Evolutionary conservation across 2,329 filamentous ascomycete genomes (phyloP).

Genomic region (Colletotrichum sojae): DNA sequence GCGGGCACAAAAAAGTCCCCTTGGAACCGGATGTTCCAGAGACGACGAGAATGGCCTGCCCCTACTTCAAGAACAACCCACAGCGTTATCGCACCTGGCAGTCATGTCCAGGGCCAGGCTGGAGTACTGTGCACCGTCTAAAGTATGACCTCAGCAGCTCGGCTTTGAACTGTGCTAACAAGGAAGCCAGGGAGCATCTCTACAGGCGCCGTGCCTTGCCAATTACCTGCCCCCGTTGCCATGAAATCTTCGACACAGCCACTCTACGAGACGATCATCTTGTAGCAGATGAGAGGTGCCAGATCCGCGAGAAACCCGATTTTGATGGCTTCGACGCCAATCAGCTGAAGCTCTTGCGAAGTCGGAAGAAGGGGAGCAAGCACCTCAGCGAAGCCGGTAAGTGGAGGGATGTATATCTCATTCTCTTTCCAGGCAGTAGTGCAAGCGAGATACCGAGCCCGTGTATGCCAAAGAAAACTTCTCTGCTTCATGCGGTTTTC

Average conservation of each 20-base stretch:
- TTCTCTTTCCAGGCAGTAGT: background rate
- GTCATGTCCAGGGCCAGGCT: slow-evolving; percentile 9
- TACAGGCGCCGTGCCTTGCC: slow-evolving; percentile 9
- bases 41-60: slow-evolving; percentile 1
- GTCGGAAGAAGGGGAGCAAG: background rate
- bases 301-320: background rate
- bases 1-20: slow-evolving; percentile 49
- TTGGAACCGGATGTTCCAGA: background rate
- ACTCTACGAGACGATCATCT: background rate
- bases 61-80: slow-evolving; percentile 4
- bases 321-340: background rate
- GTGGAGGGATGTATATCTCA: slow-evolving; percentile 10
- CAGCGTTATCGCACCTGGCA: background rate
- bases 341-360: background rate
- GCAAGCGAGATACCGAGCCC: background rate
- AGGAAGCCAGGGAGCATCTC: background rate
- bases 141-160: background rate
- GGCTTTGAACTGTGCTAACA: background rate
- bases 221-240: slow-evolving; percentile 4
- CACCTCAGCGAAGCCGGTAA: slow-evolving; percentile 7
- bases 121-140: background rate
- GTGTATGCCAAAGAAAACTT: background rate
- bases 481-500: background rate
- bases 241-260: background rate
- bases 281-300: background rate